Evolutionary conservation across 2,329 filamentous ascomycete species (phyloP).

Genomic region (Aspergillus tanneri): DNA sequence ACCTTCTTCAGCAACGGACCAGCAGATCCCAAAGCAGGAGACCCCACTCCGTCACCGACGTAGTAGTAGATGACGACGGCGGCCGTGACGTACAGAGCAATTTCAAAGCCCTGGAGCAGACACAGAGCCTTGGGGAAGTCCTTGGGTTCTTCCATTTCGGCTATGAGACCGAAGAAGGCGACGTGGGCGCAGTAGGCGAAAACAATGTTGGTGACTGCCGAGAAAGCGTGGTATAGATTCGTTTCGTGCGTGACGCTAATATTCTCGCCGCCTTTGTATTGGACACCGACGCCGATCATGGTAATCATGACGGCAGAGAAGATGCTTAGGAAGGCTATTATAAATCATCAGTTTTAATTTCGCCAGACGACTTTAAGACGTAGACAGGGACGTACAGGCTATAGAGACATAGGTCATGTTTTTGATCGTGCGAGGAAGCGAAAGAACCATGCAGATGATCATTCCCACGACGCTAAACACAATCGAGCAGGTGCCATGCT

Average conservation of each 20-base stretch:
- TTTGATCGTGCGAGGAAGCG: constrained; percentile 62
- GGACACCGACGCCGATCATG: constrained; percentile 64
- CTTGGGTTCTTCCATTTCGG: constrained; percentile 61
- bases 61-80: constrained; percentile 70
- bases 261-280: constrained; percentile 39
- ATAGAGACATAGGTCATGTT: constrained; percentile 62
- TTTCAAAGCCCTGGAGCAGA: constrained; percentile 59
- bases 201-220: constrained; percentile 66
- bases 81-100: constrained; percentile 62
- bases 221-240: constrained; percentile 56
- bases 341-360: not conserved
- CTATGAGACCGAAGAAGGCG: constrained; percentile 67
- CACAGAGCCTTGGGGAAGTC: constrained; percentile 63
- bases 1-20: constrained; percentile 58
- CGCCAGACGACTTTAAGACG: not conserved
- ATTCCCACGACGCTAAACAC: constrained; percentile 61
- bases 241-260: constrained; percentile 42
- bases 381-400: constrained; percentile 43
- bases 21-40: constrained; percentile 66
- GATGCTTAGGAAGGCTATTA: constrained; percentile 61
- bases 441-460: constrained; percentile 58
- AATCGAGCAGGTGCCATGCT: constrained; percentile 62
- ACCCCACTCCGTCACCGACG: constrained; percentile 60
- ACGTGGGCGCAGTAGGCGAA: constrained; percentile 69
- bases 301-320: constrained; percentile 64